Base-by-base conservation (phyloP, 2,329 filamentous ascomycete genomes). In the Verticillium isaacii region DNA sequence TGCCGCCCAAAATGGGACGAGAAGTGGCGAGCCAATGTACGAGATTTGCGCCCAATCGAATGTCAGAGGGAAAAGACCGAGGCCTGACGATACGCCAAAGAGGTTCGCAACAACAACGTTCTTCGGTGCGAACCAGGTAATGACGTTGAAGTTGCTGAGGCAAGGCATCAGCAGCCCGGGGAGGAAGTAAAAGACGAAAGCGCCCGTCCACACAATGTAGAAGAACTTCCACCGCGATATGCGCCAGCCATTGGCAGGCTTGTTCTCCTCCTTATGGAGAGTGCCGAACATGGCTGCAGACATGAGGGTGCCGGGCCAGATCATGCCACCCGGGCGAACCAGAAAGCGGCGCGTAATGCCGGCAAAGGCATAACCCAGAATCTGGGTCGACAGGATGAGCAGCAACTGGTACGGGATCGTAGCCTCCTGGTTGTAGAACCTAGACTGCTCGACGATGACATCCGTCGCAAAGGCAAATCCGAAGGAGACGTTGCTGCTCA, bases 21-120 rank as follows among this genome's bases (percentile, higher is more conserved):
- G 82, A 7, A 96, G 79, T 0, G 90, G 92, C 4, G 91, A 95
- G 17, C 92, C 92, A 68, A 96, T 95, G 70, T 94, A 89, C 0
- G 92, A 92, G 65, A 96, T 89, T 71, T 96, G 92, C 0, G 91
- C 90, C 92, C 92, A 96, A 77, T 96, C 92, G 70, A 96, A 96
- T 0, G 92, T 96, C 68, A 96, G 72, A 0, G 92, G 92, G 64
- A 96, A 92, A 37, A 96, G 77, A 1, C 92, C 92, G 15, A 96
- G 82, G 2, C 92, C 92, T 2, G 92, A 94, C n/a, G 87, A 85
- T 17, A 94, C 89, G 17, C 92, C 92, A 70, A 96, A 96, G 66
- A 96, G 78, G 72, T 96, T 96, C 34, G 92, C 89, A 55, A 96
- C 79, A 3, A 96, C 87, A n/a, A 95, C 89, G 67, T 89, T 96